These are phyloP conservation scores for Collybiopsis confluens DNA, from an alignment of 768 basidiomycete genomes.

Conservation along the genomic window DNA sequence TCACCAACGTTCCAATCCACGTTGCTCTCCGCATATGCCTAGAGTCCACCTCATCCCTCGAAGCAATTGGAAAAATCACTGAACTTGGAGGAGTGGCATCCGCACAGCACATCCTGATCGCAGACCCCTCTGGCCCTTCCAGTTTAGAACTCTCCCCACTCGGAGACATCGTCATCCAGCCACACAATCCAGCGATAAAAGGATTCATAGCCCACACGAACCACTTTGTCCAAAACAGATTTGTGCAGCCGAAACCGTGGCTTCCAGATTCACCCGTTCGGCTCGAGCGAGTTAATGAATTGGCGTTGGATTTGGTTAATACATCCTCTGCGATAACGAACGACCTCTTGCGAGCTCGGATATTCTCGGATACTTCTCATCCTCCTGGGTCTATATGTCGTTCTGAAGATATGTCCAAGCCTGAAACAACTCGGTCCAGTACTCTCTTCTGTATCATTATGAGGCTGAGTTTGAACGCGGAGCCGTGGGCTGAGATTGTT, in stretches of 20 bases:
- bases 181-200: conserved; percentile 19
- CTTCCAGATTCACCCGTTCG: conserved; percentile 25
- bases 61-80: conserved; percentile 21
- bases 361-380: conserved; percentile 27
- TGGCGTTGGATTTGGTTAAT: conserved; percentile 19
- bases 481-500: conserved; percentile 25
- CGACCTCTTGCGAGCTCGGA: conserved; percentile 17
- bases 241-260: conserved; percentile 26
- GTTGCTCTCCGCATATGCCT: conserved; percentile 26
- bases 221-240: conserved; percentile 28
- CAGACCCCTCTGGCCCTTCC: conserved; percentile 21
- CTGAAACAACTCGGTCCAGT: conserved; percentile 17
- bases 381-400: conserved; percentile 28
- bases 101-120: conserved; percentile 30
- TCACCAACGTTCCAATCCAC: conserved; percentile 27
- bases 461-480: conserved; percentile 19
- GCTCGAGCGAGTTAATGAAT: conserved; percentile 18
- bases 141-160: conserved; percentile 28
- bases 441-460: conserved; percentile 34
- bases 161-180: conserved; percentile 20
- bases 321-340: conserved; percentile 15
- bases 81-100: conserved; percentile 27
- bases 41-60: conserved; percentile 21
- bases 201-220: conserved; percentile 27
- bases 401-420: conserved; percentile 15